Base-by-base conservation (phyloP, 2,329 filamentous ascomycete species). In the Neofusicoccum ribis region DNA sequence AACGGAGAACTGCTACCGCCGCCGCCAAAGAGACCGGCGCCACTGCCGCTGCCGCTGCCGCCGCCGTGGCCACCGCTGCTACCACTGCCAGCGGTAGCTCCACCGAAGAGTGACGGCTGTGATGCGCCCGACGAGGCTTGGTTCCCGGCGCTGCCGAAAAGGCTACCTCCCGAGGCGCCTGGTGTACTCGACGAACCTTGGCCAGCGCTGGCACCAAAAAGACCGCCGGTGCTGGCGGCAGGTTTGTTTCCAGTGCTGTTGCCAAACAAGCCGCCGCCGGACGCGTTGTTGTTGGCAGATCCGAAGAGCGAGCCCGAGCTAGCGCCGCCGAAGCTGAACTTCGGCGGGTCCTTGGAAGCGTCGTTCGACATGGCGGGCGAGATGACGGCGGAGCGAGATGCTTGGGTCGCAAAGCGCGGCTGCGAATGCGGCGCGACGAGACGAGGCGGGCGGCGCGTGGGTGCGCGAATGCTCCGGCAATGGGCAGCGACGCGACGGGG, bases 251-350 rank as follows among this genome's bases (percentile, higher is more conserved):
- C 63, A 12, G 51, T 60, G 31, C 56, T 60, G 43, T 39, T 52
- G 47, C 46, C 50, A 27, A 66, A 60, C 15, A 64, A 4, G 50
- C 37, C 59, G 56, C 52, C 34, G 27, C 69, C 62, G 20, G 65
- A 52, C 7, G 67, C 4, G 49, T 36, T 51, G 51, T 64, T 63
- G 62, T 65, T 67, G 27, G 62, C 70, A 70, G 76, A 79, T 63
- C 80, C 80, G 71, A 82, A 82, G 41, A 81, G 72, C 56, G 73
- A 70, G 65, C 75, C 74, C 44, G 72, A 72, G 23, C 66, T 71
- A 47, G 65, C 68, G 44, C 66, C 69, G 64, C 78, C 78, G 67
- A 82, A 78, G 47, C 65, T 69, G 44, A 80, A 83, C 20, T 70
- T 69, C 64, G 76, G 76, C 8, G 66, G 74, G 66, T 74, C 75